A percentile compares a stretch with the other conserved stretches of the same genome.
Conservation (phyloP, 2,329 filamentous ascomycete species). For the Neofusicoccum ribis region DNA sequence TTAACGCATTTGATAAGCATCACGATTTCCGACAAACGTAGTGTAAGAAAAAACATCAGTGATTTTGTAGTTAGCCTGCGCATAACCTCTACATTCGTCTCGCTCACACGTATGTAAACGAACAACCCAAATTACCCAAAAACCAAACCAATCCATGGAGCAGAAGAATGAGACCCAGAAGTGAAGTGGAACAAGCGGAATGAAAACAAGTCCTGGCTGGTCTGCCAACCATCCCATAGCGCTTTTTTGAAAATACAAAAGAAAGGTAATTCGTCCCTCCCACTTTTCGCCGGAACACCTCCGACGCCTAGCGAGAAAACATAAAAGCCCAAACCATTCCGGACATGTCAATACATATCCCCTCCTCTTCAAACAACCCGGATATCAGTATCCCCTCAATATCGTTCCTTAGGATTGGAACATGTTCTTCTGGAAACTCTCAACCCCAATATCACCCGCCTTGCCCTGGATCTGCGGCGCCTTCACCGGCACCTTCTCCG, state of each 20-base stretch:
- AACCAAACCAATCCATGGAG: not conserved
- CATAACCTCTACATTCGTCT: not conserved
- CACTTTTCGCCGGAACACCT: slow-evolving; percentile 7
- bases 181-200: not conserved
- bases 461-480: slow-evolving; percentile 56
- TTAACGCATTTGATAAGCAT: too few relatives aligned
- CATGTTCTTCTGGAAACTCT: slow-evolving; percentile 70
- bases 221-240: not conserved
- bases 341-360: not conserved
- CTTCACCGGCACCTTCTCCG: slow-evolving; percentile 41
- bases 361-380: not conserved
- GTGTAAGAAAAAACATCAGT: not conserved
- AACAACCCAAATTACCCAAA: not conserved
- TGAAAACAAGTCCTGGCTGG: not conserved
- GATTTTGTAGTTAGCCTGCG: not conserved
- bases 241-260: not conserved
- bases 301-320: slow-evolving; percentile 5
- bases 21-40: too few relatives aligned
- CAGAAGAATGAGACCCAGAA: not conserved
- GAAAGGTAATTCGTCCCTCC: not conserved
- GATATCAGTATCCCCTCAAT: not conserved
- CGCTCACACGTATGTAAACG: too few relatives aligned
- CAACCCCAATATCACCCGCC: slow-evolving; percentile 63
- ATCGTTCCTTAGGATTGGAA: slow-evolving; percentile 55
- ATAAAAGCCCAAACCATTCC: not conserved